Percentiles rank a stretch among this genome's conserved stretches.
phyloP scores from a whole-genome alignment of 2,329 filamentous ascomycete genomes.

The Diaporthe velutina region DNA sequence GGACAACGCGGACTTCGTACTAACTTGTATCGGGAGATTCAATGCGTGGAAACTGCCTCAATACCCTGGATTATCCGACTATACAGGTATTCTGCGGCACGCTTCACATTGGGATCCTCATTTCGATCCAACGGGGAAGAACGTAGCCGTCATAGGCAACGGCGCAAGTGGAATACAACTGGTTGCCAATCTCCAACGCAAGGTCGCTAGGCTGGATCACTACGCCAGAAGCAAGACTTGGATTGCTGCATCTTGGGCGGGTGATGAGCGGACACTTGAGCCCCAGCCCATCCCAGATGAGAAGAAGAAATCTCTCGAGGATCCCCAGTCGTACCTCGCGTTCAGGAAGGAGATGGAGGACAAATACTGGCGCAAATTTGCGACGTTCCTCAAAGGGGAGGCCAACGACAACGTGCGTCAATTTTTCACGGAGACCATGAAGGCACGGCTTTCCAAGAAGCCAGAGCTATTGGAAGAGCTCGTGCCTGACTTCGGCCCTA shows the following conservation, averaged over 20 bases:
- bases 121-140: slow-evolving; percentile 63
- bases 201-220: slow-evolving; percentile 68
- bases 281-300: slow-evolving; percentile 68
- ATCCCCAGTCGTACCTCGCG: slow-evolving; percentile 71
- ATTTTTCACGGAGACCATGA: slow-evolving; percentile 66
- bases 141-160: slow-evolving; percentile 73
- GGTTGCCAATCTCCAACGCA: slow-evolving; percentile 64
- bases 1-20: slow-evolving; percentile 69
- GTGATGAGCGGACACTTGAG: slow-evolving; percentile 65
- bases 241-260: slow-evolving; percentile 74
- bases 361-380: slow-evolving; percentile 73
- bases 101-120: slow-evolving; percentile 70
- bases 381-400: slow-evolving; percentile 63
- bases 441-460: slow-evolving; percentile 63
- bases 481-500: slow-evolving; percentile 72
- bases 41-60: slow-evolving; percentile 75
- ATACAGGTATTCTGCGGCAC: slow-evolving; percentile 68
- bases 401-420: slow-evolving; percentile 62
- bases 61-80: slow-evolving; percentile 69
- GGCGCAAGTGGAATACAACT: slow-evolving; percentile 72
- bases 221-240: slow-evolving; percentile 76
- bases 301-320: slow-evolving; percentile 66
- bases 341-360: slow-evolving; percentile 70
- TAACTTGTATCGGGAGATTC: slow-evolving; percentile 75
- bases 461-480: slow-evolving; percentile 68